A percentile compares a stretch with the other conserved stretches of the same genome.
Conservation (phyloP, 345 rosid genomes). For the Corchorus capsularis region DNA sequence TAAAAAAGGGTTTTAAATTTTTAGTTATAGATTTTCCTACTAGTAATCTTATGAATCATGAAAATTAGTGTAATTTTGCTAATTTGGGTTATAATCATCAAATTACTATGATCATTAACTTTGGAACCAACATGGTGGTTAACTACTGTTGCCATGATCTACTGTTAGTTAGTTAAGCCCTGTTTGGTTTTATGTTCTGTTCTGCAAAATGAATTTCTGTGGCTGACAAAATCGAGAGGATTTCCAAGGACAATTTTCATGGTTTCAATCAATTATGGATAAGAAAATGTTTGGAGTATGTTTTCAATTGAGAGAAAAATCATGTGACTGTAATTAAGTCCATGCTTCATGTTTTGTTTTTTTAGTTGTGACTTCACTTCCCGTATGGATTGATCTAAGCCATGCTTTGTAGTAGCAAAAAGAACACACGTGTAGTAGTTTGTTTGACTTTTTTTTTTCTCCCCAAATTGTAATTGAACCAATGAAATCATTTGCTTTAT, state of each 20-base stretch:
- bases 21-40: too few relatives aligned
- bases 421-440: background rate
- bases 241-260: constrained; percentile 8
- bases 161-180: background rate
- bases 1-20: too few relatives aligned
- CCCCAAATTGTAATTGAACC: background rate
- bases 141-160: background rate
- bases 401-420: background rate
- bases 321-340: constrained; percentile 40
- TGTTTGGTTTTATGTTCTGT: constrained; percentile 7
- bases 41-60: too few relatives aligned
- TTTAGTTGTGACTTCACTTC: constrained; percentile 15
- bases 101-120: background rate
- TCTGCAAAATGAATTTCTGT: constrained; percentile 28
- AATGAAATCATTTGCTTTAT: constrained; percentile 5
- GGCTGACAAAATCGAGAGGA: constrained; percentile 34
- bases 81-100: too few relatives aligned
- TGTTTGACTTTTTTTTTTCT: background rate
- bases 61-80: too few relatives aligned
- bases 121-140: background rate
- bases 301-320: constrained; percentile 27
- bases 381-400: background rate
- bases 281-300: constrained; percentile 32
- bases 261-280: constrained; percentile 44
- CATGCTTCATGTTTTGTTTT: constrained; percentile 21